Base-by-base conservation (phyloP, 2,329 filamentous ascomycete species). In the Xylaria sp. region DNA sequence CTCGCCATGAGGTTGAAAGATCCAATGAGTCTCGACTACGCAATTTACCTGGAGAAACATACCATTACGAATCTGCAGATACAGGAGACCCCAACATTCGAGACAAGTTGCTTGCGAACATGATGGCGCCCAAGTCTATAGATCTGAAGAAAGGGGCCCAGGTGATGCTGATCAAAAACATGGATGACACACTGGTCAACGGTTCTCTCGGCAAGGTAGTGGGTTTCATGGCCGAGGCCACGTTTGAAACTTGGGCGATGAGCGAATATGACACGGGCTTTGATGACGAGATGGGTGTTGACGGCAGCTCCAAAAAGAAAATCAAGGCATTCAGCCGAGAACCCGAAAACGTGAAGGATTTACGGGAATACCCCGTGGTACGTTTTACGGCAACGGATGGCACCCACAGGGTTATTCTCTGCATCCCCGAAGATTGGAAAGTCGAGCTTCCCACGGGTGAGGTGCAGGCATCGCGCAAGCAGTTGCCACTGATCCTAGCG, bases 151-250 rank as follows among this genome's bases (percentile, higher is more conserved):
- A 96, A 70, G 93, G 94, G 10, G 93, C 96, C 0, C 97, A 99
- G 78, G 97, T 99, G 52, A 99, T 99, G 96, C 84, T 99, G n/a
- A 97, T 99, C 84, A 99, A 99, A 80, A 99, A 99, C 75, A 91
- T 98, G 81, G 96, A 99, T 76, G 93, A 97, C 45, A 90, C 89
- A 0, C 86, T 99, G 0, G 96, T 98, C 73, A 99, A 99, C 76
- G 96, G 96, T 4, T 97, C 95, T 0, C 85, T 99, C 10, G 96
- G 96, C 28, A 94, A 92, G 69, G 91, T 99, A 4, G 86, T 91
- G 13, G 89, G 86, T 6, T 97, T 97, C 79, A 94, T 94, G 79
- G 83, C 76, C 18, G 80, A 84, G 68, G 71, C 73, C 13, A 78
- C 79, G 13, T 85, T 83, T 66, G 80, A 81, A 28, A 59, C 76